Conservation (phyloP, 2,329 filamentous ascomycete species). For the Trichoderma simmonsii region DNA sequence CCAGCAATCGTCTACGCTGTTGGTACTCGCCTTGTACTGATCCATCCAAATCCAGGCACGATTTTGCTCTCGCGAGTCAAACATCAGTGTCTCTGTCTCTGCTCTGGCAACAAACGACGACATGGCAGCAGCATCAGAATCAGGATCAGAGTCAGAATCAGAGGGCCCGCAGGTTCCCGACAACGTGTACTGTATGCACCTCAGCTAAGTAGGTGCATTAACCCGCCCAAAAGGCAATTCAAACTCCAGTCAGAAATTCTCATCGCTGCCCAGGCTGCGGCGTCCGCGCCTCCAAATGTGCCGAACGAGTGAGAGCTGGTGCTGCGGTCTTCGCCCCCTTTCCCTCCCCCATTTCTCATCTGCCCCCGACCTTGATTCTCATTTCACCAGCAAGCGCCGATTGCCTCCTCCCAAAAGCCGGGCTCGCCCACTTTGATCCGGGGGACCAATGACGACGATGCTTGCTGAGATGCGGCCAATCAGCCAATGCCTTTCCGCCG, state of each 20-base stretch:
- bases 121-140: neutral
- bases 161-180: neutral
- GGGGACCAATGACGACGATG: neutral
- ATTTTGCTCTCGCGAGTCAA: neutral
- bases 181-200: neutral
- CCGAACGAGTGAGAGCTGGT: neutral
- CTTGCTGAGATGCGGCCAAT: constrained; percentile 9
- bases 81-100: neutral
- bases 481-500: neutral
- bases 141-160: neutral
- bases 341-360: neutral
- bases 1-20: neutral
- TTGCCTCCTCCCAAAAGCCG: constrained; percentile 1
- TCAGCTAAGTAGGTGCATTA: neutral
- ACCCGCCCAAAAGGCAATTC: neutral
- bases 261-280: neutral
- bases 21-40: neutral
- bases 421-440: constrained; percentile 4
- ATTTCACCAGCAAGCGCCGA: constrained; percentile 13
- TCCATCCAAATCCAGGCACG: neutral
- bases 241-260: neutral
- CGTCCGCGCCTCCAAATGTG: neutral
- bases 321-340: constrained; percentile 2
- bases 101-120: neutral
- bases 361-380: neutral